A percentile compares a stretch with the other conserved stretches of the same genome.
These are phyloP conservation scores for Citrullus mucosospermus DNA, from an alignment of 306 rosid species.

Conservation along the genomic window DNA sequence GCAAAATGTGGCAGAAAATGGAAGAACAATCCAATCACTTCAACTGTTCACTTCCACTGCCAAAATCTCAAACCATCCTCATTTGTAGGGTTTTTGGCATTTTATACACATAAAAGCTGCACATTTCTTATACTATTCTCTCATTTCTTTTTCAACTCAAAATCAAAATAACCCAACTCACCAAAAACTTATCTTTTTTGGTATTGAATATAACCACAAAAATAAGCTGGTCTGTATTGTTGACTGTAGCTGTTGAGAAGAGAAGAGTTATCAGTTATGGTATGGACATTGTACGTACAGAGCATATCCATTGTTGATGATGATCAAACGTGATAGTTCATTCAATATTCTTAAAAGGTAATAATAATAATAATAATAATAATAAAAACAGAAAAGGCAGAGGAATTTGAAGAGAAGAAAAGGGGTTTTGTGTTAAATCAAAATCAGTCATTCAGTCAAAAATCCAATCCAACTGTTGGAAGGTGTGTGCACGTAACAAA, in stretches of 20 bases:
- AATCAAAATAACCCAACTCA: too few relatives aligned
- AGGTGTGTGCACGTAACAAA: conserved; percentile 45
- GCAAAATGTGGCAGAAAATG: not conserved
- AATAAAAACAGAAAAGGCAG: conserved; percentile 7
- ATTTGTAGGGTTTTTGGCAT: not conserved
- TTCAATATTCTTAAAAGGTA: conserved; percentile 27
- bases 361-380: not conserved
- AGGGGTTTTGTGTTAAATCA: conserved; percentile 18
- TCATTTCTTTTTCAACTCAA: too few relatives aligned
- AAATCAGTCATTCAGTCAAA: conserved; percentile 34
- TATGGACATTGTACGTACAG: not conserved
- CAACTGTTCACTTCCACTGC: not conserved
- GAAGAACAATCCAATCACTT: conserved; percentile 6
- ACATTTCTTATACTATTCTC: not conserved
- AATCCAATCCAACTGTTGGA: conserved; percentile 32
- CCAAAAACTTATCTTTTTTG: too few relatives aligned
- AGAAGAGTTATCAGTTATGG: not conserved
- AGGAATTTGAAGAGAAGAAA: conserved; percentile 12
- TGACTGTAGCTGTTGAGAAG: not conserved
- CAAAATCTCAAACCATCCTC: not conserved
- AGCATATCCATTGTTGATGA: not conserved
- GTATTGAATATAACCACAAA: not conserved
- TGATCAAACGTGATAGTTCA: conserved; percentile 30
- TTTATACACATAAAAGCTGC: not conserved
- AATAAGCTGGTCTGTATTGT: not conserved